phyloP scores from a whole-genome alignment of 345 rosid species.

The Bretschneidera sinensis region DNA sequence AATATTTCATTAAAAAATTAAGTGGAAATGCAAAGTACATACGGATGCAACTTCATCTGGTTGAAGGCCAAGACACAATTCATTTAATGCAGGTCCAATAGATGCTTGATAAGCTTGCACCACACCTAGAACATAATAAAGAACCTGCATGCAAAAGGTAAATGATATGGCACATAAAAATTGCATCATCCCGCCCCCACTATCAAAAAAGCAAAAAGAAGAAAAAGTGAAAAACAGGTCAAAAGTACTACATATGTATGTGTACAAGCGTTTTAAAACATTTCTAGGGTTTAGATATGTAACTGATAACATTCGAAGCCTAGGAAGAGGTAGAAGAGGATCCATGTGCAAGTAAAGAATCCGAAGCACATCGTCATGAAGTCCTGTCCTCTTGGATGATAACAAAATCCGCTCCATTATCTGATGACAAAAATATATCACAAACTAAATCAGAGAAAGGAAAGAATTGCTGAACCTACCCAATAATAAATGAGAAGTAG shows the following conservation, averaged over 20 bases:
- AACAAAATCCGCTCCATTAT: constrained; percentile 82
- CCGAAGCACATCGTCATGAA: constrained; percentile 81
- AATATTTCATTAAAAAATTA: not conserved
- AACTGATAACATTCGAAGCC: constrained; percentile 94
- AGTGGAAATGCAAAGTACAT: constrained; percentile 23
- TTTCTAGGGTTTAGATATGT: constrained; percentile 21
- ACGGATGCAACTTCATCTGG: constrained; percentile 82
- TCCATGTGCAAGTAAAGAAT: constrained; percentile 86
- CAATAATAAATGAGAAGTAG: constrained; percentile 2
- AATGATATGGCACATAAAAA: not conserved
- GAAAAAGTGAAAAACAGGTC: constrained; percentile 12
- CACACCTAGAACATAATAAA: constrained; percentile 81
- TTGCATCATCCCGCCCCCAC: not conserved
- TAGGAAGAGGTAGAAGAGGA: constrained; percentile 87
- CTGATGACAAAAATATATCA: constrained; percentile 36
- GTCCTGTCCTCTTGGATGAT: constrained; percentile 70
- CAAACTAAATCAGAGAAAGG: constrained; percentile 10
- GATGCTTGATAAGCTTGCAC: constrained; percentile 85
- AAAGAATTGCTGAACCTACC: constrained; percentile 2
- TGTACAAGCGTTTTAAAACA: constrained; percentile 12
- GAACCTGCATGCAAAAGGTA: constrained; percentile 51
- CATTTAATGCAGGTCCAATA: constrained; percentile 82
- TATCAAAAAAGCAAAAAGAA: too few relatives aligned
- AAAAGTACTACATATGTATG: constrained; percentile 1
- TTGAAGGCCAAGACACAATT: constrained; percentile 88